These are phyloP conservation scores for Penicillium cosmopolitanum DNA, from an alignment of 495 filamentous ascomycete genomes.

Conservation along the genomic window DNA sequence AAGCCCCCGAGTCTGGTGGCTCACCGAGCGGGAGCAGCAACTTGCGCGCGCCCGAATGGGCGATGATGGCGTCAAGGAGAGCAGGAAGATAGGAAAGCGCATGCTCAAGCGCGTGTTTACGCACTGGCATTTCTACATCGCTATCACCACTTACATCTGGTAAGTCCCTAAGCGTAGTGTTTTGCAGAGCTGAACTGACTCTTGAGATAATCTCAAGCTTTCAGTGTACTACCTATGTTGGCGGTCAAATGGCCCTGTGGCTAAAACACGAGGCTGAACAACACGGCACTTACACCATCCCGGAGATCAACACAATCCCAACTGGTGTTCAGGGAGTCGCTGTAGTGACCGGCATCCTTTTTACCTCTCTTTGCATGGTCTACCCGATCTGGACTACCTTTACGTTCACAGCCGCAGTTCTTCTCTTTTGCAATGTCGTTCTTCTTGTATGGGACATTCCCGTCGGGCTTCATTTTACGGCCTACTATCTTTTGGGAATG, in stretches of 20 bases:
- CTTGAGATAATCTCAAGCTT: slow-evolving; percentile 13
- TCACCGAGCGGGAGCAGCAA: slow-evolving; percentile 26
- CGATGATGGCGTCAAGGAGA: slow-evolving; percentile 20
- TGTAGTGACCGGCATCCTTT: slow-evolving; percentile 19
- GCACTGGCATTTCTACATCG: slow-evolving; percentile 27
- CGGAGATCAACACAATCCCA: slow-evolving; percentile 27
- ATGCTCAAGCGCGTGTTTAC: slow-evolving; percentile 24
- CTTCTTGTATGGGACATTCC: slow-evolving; percentile 28
- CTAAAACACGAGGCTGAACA: slow-evolving; percentile 19
- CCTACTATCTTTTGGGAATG: slow-evolving; percentile 25
- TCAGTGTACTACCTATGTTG: slow-evolving; percentile 23
- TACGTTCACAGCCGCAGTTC: slow-evolving; percentile 16
- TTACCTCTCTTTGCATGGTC: slow-evolving; percentile 23
- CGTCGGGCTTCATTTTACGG: slow-evolving; percentile 22
- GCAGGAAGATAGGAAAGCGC: slow-evolving; percentile 21
- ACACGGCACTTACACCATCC: slow-evolving; percentile 21
- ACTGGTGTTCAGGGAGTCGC: slow-evolving; percentile 26
- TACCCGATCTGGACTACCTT: slow-evolving; percentile 28
- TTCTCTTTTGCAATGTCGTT: slow-evolving; percentile 23
- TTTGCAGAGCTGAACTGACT: slow-evolving; percentile 1
- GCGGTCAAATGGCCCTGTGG: slow-evolving; percentile 27
- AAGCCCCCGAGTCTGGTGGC: slow-evolving; percentile 32
- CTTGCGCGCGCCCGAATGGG: slow-evolving; percentile 29
- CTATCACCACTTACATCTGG: slow-evolving; percentile 21
- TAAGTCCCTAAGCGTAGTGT: slow-evolving; percentile 6